Evolutionary conservation across 306 rosid genomes (phyloP), one percentile per base, ranked within the genome.

Genomic region (Glycine latifolia): DNA sequence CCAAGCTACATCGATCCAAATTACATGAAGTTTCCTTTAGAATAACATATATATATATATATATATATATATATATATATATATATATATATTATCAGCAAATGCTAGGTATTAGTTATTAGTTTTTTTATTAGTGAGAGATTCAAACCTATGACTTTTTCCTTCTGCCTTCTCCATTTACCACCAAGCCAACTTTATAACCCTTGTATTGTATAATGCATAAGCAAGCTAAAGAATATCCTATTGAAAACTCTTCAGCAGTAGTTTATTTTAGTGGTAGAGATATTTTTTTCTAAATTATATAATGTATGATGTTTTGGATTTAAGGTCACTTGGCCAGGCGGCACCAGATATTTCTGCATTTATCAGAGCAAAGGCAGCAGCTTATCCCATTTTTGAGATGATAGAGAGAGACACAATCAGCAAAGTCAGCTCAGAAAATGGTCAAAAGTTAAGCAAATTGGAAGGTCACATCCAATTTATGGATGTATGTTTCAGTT

Each of bases 321-420:
- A 82, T 79, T n/a, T 67, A 83, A 94, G 98, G 87, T 94, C 98
- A 67, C 90, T 94, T 2, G 98, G 98, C 50, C 97, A 89, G 81
- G 96, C 98, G 37, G 97, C 98, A 16, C 92, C 95, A 10, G 97
- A 94, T 74, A 86, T 94, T 79, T 76, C 98, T 4, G 93, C 98
- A 1, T 94, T 94, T 55, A 59, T 91, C 47, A 83, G 93, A 84
- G 98, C 98, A 33, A 92, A 89, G 79, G 89, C 93, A 63, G 94
- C 98, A 26, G 97, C 98, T 0, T 88, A 89, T 92, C 97, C 97
- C 52, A 94, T 94, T 62, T 94, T 94, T 79, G 87, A 90, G 88
- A 94, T 94, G 98, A 92, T 94, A 78, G 92, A 88, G 78, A 84
- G 97, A 76, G 85, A 88, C 81, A 94, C 88, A 48, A 53, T 84